Evolutionary conservation across 1,139 yeast species (phyloP), one percentile per base, ranked within the genome.

Genomic region (Pichia sp.): DNA sequence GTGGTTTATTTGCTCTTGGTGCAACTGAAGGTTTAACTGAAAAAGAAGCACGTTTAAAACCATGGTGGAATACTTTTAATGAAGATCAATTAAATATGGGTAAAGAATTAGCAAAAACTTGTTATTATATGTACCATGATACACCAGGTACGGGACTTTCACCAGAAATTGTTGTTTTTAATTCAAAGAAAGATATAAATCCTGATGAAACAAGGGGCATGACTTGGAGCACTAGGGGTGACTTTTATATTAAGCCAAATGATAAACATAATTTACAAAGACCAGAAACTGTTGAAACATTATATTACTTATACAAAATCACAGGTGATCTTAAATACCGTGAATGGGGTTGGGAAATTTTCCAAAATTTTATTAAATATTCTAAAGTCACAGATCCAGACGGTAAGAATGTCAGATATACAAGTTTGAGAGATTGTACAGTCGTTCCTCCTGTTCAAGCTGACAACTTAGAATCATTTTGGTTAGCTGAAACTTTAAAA

Each of bases 401-500:
- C 29, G 84, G 86, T 6, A 72, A 68, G 45, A 59, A 58, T 38
- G 65, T 68, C 6, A 74, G 89, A 4, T 89, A 80, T 63, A 73
- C 87, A 1, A 76, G 86, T 6, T 65, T 90, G 52, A 69, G 73
- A 43, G 86, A 86, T 59, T 95, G 87, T 41, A 70, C 78, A 2
- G 52, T 57, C 3, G 71, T 77, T 16, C 80, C 86, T 9, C 68
- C 78, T 1, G 64, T 60, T 30, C 64, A 61, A 53, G 67, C 76
- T 45, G 95, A 90, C 64, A 87, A 87, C 59, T 78, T 87, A 75
- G 97, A 90, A 64, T 82, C 95, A 16, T 87, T 87, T 70, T 90
- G 97, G 97, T 70, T 87, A 48, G 90, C 96, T 0, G 97, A 90
- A 63, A 90, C 97, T 1, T 74, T 90, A 60, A 90, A 90, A 64